These are phyloP conservation scores for Selaginella tamariscina DNA, from an alignment of 75 land plant genomes.

Conservation along the genomic window DNA sequence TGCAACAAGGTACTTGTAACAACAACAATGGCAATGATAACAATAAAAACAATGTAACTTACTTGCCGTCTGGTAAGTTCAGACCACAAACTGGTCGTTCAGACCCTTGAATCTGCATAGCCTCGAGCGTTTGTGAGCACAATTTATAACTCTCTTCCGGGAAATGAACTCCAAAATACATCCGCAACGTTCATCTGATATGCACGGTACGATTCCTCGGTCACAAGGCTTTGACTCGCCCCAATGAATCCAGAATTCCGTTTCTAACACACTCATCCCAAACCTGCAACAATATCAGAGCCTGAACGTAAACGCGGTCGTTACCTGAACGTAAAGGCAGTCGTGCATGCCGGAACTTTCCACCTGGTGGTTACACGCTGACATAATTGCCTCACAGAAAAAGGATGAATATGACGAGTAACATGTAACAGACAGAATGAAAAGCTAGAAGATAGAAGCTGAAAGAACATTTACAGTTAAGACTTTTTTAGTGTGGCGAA, in stretches of 20 bases:
- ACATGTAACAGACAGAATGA: not conserved
- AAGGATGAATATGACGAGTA: not conserved
- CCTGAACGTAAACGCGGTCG: not conserved
- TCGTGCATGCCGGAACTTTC: not conserved
- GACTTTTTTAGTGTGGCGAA: not conserved
- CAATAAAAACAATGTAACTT: too few relatives aligned
- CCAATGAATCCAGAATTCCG: not conserved
- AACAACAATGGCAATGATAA: too few relatives aligned
- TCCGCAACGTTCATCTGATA: too few relatives aligned
- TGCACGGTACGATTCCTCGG: too few relatives aligned
- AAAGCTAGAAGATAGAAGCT: not conserved
- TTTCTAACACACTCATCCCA: not conserved
- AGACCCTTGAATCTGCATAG: too few relatives aligned
- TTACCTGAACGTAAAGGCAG: not conserved
- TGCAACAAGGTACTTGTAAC: too few relatives aligned
- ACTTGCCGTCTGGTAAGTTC: too few relatives aligned
- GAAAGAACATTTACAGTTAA: not conserved
- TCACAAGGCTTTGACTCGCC: not conserved
- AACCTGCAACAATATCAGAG: not conserved
- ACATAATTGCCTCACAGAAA: not conserved
- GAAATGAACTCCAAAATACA: too few relatives aligned
- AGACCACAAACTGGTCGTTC: too few relatives aligned
- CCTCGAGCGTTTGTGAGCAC: too few relatives aligned
- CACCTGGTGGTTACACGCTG: not conserved
- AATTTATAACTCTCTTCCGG: too few relatives aligned